Evolutionary conservation across 2,329 filamentous ascomycete species (phyloP), one percentile per base, ranked within the genome.

Genomic region (Talaromyces sp.): DNA sequence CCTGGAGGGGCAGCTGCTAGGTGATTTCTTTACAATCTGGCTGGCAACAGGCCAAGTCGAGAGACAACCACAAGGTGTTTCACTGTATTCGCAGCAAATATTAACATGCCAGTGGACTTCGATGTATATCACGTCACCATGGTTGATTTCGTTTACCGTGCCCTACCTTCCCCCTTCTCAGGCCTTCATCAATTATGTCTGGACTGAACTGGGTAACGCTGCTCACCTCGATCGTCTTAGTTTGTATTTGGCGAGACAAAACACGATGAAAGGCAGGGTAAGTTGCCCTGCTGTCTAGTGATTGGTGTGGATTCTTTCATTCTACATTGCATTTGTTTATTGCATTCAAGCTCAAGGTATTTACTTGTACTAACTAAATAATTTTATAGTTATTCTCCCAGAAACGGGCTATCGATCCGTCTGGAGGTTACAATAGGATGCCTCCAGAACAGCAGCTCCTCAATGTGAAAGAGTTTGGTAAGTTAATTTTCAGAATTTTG

Each of bases 381-480:
- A n/a, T n/a, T n/a, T n/a, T n/a, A 33, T n/a, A 35, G 46, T 19
- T 51, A 22, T 51, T 39, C 10, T 13, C 11, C 3, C 3, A 4
- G 36, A 39, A 17, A 3, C 11, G 10, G 5, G 36, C 5, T 2
- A 28, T 28, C 19, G 9, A 28, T 28, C 19, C 10, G 11, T 5
- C 17, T 1, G 21, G 21, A 11, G 25, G 15, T 13, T 53, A 40
- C 37, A 1, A 1, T 10, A 13, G 13, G 10, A 53, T 41, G 36
- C 2, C 35, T 31, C 19, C 56, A 36, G 56, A 58, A 21, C 37
- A 35, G 13, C 56, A 58, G 36, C 56, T 58, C 13, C 39, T 40
- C 15, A 17, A 3, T 25, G 48, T 50, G 8, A 58, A 58, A 50
- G 25, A 40, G 15, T 19, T 53, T 13, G 51, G 51, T 39, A 43